phyloP scores from a whole-genome alignment of 805 yeast species.

The Tetrapisispora phaffii region DNA sequence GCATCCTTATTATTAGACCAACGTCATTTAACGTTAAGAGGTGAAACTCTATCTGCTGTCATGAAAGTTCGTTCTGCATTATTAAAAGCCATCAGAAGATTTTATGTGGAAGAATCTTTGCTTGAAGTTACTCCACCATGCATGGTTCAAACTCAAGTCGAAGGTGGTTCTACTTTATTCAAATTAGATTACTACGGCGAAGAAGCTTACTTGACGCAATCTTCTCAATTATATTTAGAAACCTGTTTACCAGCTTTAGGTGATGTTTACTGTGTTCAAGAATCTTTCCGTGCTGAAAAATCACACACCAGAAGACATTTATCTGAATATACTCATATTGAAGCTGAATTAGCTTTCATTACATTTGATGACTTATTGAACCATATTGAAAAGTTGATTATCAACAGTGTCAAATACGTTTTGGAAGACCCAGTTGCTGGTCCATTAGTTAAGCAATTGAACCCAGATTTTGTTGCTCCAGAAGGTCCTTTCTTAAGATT shows the following conservation, averaged over 20 bases:
- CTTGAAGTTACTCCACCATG: conserved; percentile 97
- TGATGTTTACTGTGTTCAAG: conserved; percentile 95
- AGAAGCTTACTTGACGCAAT: conserved; percentile 92
- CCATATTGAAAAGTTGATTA: conserved; percentile 76
- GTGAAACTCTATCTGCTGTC: conserved; percentile 85
- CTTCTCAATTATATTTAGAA: conserved; percentile 93
- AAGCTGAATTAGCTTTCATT: conserved; percentile 84
- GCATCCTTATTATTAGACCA: conserved; percentile 87
- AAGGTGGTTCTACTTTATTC: conserved; percentile 96
- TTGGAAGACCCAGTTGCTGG: conserved; percentile 89
- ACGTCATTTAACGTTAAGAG: conserved; percentile 93
- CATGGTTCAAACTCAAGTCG: conserved; percentile 99
- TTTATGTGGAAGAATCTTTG: conserved; percentile 62
- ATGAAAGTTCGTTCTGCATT: conserved; percentile 89
- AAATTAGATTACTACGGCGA: conserved; percentile 91
- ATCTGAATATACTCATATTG: conserved; percentile 94
- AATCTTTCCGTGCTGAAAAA: conserved; percentile 97
- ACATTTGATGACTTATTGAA: conserved; percentile 74
- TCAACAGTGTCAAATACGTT: conserved; percentile 60
- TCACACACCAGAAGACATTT: conserved; percentile 98
- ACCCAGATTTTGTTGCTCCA: conserved; percentile 86
- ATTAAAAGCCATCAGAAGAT: conserved; percentile 63
- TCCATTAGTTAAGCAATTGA: conserved; percentile 77
- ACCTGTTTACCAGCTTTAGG: conserved; percentile 94
- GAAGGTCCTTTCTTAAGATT: conserved; percentile 79